These are phyloP conservation scores for Nemania abortiva DNA, from an alignment of 2,329 filamentous ascomycete species.

Conservation along the genomic window DNA sequence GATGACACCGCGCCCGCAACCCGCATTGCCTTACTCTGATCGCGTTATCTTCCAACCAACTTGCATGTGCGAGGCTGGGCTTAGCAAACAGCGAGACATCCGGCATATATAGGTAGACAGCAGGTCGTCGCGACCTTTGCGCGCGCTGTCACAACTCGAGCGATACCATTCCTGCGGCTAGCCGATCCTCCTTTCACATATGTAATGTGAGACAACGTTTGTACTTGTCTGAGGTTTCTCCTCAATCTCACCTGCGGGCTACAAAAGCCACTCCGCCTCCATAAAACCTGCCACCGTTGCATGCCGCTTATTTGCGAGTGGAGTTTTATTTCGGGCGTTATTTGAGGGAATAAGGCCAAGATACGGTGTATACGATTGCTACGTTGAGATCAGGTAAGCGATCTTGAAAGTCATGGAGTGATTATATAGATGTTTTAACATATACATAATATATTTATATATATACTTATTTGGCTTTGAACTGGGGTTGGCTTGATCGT, in stretches of 20 bases:
- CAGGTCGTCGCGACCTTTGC: slow-evolving; percentile 41
- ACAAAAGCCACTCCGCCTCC: slow-evolving; percentile 31
- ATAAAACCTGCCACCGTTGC: slow-evolving; percentile 13
- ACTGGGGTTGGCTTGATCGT: slow-evolving; percentile 6
- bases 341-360: not conserved
- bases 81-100: slow-evolving; percentile 4
- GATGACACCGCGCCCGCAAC: slow-evolving; percentile 14
- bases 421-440: not conserved
- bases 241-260: slow-evolving; percentile 16
- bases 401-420: not conserved
- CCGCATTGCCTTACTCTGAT: slow-evolving; percentile 10
- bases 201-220: slow-evolving; percentile 46
- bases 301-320: slow-evolving; percentile 14
- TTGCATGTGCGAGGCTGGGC: slow-evolving; percentile 7
- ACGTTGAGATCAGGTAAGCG: not conserved
- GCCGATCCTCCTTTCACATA: slow-evolving; percentile 46
- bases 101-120: slow-evolving; percentile 14
- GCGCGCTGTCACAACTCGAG: slow-evolving; percentile 43
- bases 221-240: slow-evolving; percentile 46
- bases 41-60: slow-evolving; percentile 7
- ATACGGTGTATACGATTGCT: not conserved
- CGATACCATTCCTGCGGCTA: slow-evolving; percentile 46
- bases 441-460: not conserved
- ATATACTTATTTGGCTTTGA: not conserved
- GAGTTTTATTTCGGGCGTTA: slow-evolving; percentile 9